Evolutionary conservation across 116 monocot species (phyloP).

Genomic region (Phalaenopsis hybrid): DNA sequence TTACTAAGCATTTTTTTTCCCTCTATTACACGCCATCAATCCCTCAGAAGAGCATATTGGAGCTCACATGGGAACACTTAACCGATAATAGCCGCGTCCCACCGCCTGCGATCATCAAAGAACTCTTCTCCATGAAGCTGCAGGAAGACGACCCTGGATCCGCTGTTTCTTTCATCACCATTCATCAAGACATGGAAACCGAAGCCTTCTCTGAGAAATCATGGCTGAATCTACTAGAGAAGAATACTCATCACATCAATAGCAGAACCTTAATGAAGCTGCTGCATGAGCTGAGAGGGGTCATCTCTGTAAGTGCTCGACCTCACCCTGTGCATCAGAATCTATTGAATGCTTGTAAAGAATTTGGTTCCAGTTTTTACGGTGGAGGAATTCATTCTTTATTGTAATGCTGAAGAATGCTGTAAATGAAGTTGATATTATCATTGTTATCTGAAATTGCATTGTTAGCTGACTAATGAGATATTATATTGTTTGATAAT

Average conservation of each 20-base stretch:
- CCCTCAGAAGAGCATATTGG: constrained; percentile 56
- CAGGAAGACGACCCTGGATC: constrained; percentile 29
- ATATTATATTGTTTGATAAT: too few species aligned
- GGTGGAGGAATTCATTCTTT: background rate
- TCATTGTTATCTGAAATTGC: too few species aligned
- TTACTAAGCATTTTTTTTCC: too few species aligned
- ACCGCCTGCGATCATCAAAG: constrained; percentile 70
- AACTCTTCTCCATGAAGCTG: constrained; percentile 65
- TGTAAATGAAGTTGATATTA: background rate
- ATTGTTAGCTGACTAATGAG: too few species aligned
- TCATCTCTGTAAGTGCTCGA: constrained; percentile 13
- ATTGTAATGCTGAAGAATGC: background rate
- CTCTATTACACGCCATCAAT: background rate
- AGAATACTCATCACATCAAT: constrained; percentile 24
- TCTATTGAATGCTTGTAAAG: constrained; percentile 45
- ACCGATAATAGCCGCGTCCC: constrained; percentile 36
- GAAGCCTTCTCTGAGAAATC: constrained; percentile 41
- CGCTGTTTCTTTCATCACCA: constrained; percentile 51
- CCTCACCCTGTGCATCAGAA: constrained; percentile 34
- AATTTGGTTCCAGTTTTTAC: constrained; percentile 17
- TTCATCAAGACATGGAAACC: constrained; percentile 24
- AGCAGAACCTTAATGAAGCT: constrained; percentile 31
- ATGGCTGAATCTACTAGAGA: constrained; percentile 54
- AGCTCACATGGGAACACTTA: constrained; percentile 69
- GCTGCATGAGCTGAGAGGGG: constrained; percentile 19